Evolutionary conservation across 2,329 filamentous ascomycete species (phyloP), one percentile per base, ranked within the genome.

Genomic region (Fusarium sp.): DNA sequence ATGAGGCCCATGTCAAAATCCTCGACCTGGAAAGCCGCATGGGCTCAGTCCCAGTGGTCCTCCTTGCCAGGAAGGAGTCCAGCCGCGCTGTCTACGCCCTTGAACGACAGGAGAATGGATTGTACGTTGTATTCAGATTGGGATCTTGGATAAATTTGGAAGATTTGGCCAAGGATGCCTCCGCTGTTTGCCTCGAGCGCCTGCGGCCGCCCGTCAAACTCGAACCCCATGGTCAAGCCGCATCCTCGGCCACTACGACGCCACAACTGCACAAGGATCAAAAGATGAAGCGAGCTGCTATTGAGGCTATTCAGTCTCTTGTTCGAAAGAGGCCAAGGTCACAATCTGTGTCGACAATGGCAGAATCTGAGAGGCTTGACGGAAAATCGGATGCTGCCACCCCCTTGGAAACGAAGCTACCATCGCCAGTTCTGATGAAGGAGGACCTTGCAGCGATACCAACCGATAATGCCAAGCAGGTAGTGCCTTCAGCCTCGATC

Each of bases 81-180:
- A 87, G 86, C 69, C 85, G 86, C 65, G 85, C 84, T 39, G 72
- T 89, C 0, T 93, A 90, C 79, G 92, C 88, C 14, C 83, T 94
- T n/a, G 93, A 95, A 83, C 87, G 90, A 27, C 90, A 93, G 39
- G 84, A 86, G 18, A 82, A 84, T 56, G 88, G 88, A 1, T 84
- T 92, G 5, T 95, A 94, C 80, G 89, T 90, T 13, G 80, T 94
- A 29, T 95, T 92, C 81, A 91, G 89, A 76, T 84, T 97, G 50
- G 92, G 90, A 2, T 82, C 85, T 22, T 94, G 92, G 92, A 86
- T 93, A 24, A 88, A 91, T 70, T 79, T 92, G 61, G 85, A 88
- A 39, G 83, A 86, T 8, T 83, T 95, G 31, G 82, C 83, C 27
- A 80, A 81, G 13, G 81, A 85, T 43, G 89, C 90, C 43, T 89